Percentiles rank a stretch among this genome's conserved stretches.
Conservation (phyloP, 2,329 filamentous ascomycete genomes). For the Cercospora zeae-maydis region DNA sequence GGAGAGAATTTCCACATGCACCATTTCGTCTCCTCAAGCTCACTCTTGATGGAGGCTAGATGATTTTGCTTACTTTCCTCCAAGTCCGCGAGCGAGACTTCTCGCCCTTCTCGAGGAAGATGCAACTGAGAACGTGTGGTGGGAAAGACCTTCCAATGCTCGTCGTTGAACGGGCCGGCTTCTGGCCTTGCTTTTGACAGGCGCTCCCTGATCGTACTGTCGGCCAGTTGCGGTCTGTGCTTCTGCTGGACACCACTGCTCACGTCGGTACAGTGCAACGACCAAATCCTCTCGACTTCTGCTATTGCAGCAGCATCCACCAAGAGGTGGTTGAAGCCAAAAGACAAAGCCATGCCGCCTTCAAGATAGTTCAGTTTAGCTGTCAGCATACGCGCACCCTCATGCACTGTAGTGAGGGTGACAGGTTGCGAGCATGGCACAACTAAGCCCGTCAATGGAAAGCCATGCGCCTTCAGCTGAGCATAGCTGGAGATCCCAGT, state of each 20-base stretch:
- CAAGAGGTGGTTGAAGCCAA: conserved; percentile 22
- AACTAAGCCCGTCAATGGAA: conserved; percentile 16
- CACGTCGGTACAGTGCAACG: conserved; percentile 18
- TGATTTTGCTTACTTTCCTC: conserved; percentile 12
- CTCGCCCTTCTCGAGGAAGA: conserved; percentile 9
- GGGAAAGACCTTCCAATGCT: conserved; percentile 17
- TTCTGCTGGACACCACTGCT: conserved; percentile 5
- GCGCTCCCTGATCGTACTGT: conserved; percentile 11
- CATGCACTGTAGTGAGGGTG: conserved; percentile 11
- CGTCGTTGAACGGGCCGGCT: conserved; percentile 1
- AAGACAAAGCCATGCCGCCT: conserved; percentile 17
- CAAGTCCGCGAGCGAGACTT: conserved; percentile 6
- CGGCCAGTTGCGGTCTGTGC: conserved; percentile 7
- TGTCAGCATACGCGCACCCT: conserved; percentile 17
- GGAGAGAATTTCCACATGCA: conserved; percentile 20
- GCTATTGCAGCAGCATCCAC: conserved; percentile 15
- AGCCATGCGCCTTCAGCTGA: conserved; percentile 8
- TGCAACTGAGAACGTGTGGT: conserved; percentile 15
- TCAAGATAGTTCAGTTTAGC: conserved; percentile 19
- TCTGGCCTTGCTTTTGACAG: conserved; percentile 12
- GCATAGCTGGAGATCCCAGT: conserved; percentile 14
- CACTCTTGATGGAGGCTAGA: not conserved
- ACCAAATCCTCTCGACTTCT: conserved; percentile 21
- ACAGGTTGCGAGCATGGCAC: conserved; percentile 9
- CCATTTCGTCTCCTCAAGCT: conserved; percentile 11